These are phyloP conservation scores for Dalbergia cochinchinensis DNA, from an alignment of 306 rosid species.

Conservation along the genomic window DNA sequence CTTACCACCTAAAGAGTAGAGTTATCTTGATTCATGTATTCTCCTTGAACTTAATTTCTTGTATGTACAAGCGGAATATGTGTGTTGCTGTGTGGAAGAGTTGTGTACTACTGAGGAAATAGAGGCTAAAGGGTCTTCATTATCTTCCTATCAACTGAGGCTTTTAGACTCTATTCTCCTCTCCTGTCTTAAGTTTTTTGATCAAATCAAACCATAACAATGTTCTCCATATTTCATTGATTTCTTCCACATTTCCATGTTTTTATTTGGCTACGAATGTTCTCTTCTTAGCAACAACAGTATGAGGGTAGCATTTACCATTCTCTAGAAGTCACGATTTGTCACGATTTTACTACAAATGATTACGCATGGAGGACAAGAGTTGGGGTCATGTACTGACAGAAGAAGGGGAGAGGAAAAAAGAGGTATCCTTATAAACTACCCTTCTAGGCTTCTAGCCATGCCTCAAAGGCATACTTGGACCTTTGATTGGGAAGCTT, in stretches of 20 bases:
- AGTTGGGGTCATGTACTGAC: too few relatives aligned
- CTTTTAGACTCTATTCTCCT: background rate
- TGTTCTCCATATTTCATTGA: background rate
- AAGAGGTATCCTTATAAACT: background rate
- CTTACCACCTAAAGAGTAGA: background rate
- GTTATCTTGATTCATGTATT: background rate
- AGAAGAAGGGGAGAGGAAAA: too few relatives aligned
- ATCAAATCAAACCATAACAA: background rate
- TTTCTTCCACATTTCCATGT: background rate
- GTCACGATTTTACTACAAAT: too few relatives aligned
- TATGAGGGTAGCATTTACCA: background rate
- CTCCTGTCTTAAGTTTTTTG: background rate
- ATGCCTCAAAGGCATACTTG: background rate
- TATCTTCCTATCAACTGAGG: conserved; percentile 1
- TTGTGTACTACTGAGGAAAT: background rate
- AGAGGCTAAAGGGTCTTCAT: conserved; percentile 13
- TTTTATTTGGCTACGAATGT: background rate
- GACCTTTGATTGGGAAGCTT: too few relatives aligned
- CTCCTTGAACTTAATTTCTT: conserved; percentile 7
- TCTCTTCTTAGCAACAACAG: background rate
- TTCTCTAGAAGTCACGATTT: background rate
- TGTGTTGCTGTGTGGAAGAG: background rate
- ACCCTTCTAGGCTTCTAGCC: background rate
- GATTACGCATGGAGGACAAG: background rate
- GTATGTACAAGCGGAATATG: conserved; percentile 6